Base-by-base conservation (phyloP, 2,329 filamentous ascomycete species). In the Colletotrichum gloeosporioides region DNA sequence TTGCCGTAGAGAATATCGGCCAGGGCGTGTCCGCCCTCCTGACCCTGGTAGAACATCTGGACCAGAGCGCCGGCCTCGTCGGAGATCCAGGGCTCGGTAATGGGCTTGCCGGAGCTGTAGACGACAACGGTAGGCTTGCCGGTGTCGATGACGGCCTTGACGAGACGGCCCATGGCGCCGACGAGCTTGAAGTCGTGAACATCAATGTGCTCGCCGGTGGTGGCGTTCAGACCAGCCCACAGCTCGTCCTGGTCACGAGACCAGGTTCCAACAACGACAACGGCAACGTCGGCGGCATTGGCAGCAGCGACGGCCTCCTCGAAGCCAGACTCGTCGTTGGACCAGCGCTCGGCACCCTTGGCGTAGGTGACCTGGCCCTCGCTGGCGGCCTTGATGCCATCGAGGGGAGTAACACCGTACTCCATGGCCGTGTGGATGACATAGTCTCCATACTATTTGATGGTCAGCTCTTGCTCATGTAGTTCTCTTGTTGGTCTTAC, bases 181-280 rank as follows among this genome's bases (percentile, higher is more conserved):
- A 95, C 92, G 12, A 95, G 91, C 73, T 91, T 89, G 22, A 95
- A 88, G 68, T 87, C 87, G 73, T 90, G 85, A 1, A 92, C 87
- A 79, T 95, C 94, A 64, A 95, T 91, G 80, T 95, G 93, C 81
- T 95, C 94, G 67, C 93, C 94, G 0, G 93, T 95, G 1, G 93
- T 95, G 32, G 93, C 93, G 78, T 95, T 95, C 4, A 95, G 82
- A 0, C 92, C 92, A 72, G 86, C 83, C 94, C 93, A 95, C 4
- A 95, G 90, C 82, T 95, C 91, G 69, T 88, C 86, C 81, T 95
- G 93, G 80, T 96, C 94, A 65, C 93, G 90, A 31, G 91, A 92
- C 94, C 93, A 95, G 10, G 94, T 95, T 36, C 94, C 94, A 1
- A 95, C 93, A 0, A 95, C 87, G 0, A 95, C 93, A 7, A 95